Conservation (phyloP, 306 rosid species). For the Cicer yamashitae region DNA sequence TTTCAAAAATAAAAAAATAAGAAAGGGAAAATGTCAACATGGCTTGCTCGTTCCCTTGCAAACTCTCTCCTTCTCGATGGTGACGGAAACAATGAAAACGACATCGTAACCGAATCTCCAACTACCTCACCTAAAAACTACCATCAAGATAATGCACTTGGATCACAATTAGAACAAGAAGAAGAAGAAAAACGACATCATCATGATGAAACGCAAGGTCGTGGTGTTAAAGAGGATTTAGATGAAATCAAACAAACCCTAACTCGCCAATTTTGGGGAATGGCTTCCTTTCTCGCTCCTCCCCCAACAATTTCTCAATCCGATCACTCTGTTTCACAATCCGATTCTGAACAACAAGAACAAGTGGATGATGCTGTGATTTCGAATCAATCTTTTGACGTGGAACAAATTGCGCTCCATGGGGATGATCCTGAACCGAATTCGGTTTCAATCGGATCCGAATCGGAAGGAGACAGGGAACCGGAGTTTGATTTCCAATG, state of each 20-base stretch:
- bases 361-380: background rate
- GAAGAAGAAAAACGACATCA: background rate
- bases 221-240: constrained; percentile 84
- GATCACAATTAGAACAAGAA: constrained; percentile 41
- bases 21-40: constrained; percentile 69
- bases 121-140: constrained; percentile 39
- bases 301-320: constrained; percentile 50
- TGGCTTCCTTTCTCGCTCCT: constrained; percentile 86
- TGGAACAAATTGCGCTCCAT: background rate
- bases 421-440: constrained; percentile 20
- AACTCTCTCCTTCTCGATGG: constrained; percentile 74
- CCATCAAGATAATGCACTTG: constrained; percentile 33
- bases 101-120: constrained; percentile 51
- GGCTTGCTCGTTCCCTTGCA: constrained; percentile 84
- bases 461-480: constrained; percentile 48
- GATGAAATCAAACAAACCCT: constrained; percentile 80
- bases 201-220: constrained; percentile 53
- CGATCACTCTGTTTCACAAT: constrained; percentile 34
- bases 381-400: constrained; percentile 36
- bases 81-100: constrained; percentile 49
- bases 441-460: constrained; percentile 29
- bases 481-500: constrained; percentile 38
- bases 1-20: background rate
- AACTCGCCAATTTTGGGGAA: constrained; percentile 89
- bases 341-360: background rate